Evolutionary conservation across 164 flowering plant species (phyloP).

Genomic region (Nelumbo lutea): DNA sequence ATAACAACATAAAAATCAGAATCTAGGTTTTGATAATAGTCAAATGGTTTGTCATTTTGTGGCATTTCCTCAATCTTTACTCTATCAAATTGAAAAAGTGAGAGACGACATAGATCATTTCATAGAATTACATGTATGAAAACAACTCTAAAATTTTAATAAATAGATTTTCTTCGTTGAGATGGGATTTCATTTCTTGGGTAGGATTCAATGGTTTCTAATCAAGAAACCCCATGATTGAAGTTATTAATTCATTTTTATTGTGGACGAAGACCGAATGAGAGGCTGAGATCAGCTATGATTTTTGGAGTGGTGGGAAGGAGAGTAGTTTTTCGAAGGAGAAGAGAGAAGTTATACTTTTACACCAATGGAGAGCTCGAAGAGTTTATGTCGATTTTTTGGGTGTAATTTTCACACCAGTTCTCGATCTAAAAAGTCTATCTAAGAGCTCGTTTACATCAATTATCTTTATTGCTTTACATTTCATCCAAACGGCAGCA

Average conservation of each 20-base stretch:
- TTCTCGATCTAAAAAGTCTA: too few relatives aligned
- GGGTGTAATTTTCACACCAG: too few relatives aligned
- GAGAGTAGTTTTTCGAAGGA: too few relatives aligned
- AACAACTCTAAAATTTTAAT: neutral
- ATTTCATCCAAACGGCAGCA: too few relatives aligned
- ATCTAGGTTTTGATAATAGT: conserved; percentile 4
- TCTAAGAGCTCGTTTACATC: too few relatives aligned
- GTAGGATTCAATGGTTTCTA: neutral
- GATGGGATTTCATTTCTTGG: neutral
- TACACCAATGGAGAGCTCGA: too few relatives aligned
- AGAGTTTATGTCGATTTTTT: too few relatives aligned
- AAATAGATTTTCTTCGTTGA: neutral
- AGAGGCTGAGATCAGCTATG: conserved; percentile 37
- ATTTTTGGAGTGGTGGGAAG: too few relatives aligned
- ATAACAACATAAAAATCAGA: neutral
- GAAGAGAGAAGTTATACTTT: too few relatives aligned
- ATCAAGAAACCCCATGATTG: too few relatives aligned
- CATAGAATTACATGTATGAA: conserved; percentile 39
- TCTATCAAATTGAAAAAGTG: conserved; percentile 31
- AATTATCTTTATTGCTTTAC: too few relatives aligned
- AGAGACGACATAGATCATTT: conserved; percentile 39
- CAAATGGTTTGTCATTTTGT: conserved; percentile 13
- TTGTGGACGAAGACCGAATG: conserved; percentile 26
- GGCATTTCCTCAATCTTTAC: conserved; percentile 23
- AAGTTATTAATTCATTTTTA: neutral